These are phyloP conservation scores for Plasmodium vivax DNA, from an alignment of 169 alveolate species.

Conservation along the genomic window DNA sequence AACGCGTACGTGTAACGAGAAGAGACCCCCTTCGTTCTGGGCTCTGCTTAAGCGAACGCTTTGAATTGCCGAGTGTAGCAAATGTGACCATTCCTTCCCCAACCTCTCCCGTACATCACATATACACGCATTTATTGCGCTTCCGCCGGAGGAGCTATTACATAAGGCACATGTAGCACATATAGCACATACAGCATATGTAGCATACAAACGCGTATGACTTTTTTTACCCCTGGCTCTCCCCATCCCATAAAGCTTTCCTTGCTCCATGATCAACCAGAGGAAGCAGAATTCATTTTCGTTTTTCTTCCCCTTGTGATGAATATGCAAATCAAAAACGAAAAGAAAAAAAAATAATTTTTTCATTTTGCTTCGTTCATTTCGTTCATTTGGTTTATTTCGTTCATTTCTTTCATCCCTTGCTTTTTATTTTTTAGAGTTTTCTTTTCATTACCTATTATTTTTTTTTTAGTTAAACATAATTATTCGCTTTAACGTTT, in stretches of 20 bases:
- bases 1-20: not conserved
- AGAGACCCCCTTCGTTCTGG: not conserved
- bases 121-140: not conserved
- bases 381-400: not conserved
- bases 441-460: not conserved
- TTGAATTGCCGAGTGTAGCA: not conserved
- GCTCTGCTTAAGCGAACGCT: not conserved
- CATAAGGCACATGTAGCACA: not conserved
- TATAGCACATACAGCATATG: not conserved
- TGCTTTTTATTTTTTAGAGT: not conserved
- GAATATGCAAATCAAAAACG: not conserved
- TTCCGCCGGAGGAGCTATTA: not conserved
- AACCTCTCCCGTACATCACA: not conserved
- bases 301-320: not conserved
- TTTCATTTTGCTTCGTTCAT: not conserved
- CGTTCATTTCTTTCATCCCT: not conserved
- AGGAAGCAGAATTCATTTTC: not conserved
- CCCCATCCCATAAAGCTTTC: not conserved
- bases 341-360: not conserved
- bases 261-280: not conserved
- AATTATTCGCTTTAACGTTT: not conserved
- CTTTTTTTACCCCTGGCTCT: not conserved
- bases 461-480: not conserved
- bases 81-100: not conserved
- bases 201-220: not conserved